A percentile compares a stretch with the other conserved stretches of the same genome.
Evolutionary conservation across 495 filamentous ascomycete genomes (phyloP).

Genomic region (Xylaria curta): DNA sequence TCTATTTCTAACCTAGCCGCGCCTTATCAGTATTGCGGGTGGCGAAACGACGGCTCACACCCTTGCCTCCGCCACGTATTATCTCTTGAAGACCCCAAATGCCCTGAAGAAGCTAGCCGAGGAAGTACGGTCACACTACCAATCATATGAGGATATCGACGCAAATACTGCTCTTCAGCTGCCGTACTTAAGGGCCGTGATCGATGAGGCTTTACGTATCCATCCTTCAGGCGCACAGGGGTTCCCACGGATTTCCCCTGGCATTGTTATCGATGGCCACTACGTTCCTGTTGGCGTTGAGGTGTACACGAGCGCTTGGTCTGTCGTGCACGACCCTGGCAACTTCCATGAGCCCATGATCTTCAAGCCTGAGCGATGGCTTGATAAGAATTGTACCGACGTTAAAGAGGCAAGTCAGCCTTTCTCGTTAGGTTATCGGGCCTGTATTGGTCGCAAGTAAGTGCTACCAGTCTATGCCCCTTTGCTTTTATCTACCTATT

Average conservation of each 20-base stretch:
- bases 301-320: slow-evolving; percentile 46
- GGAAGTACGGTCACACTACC: slow-evolving; percentile 52
- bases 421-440: slow-evolving; percentile 36
- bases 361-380: slow-evolving; percentile 47
- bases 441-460: slow-evolving; percentile 38
- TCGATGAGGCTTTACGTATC: slow-evolving; percentile 52
- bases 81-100: slow-evolving; percentile 40
- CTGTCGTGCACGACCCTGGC: slow-evolving; percentile 38
- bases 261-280: slow-evolving; percentile 40
- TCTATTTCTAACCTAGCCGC: too few relatives aligned
- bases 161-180: slow-evolving; percentile 36
- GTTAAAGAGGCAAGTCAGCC: slow-evolving; percentile 43
- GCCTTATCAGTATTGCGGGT: slow-evolving; percentile 44
- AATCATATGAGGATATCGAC: slow-evolving; percentile 42
- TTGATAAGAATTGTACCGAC: slow-evolving; percentile 40
- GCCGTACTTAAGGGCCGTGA: slow-evolving; percentile 48
- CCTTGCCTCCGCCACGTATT: slow-evolving; percentile 47
- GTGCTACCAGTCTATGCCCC: not conserved
- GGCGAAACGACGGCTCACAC: slow-evolving; percentile 55
- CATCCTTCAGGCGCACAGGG: slow-evolving; percentile 38
- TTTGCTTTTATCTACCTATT: too few relatives aligned
- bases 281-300: slow-evolving; percentile 46
- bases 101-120: slow-evolving; percentile 39
- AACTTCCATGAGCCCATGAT: slow-evolving; percentile 41
- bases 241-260: slow-evolving; percentile 39